phyloP scores from a whole-genome alignment of 768 basidiomycete genomes.

The Saitozyma sp. region DNA sequence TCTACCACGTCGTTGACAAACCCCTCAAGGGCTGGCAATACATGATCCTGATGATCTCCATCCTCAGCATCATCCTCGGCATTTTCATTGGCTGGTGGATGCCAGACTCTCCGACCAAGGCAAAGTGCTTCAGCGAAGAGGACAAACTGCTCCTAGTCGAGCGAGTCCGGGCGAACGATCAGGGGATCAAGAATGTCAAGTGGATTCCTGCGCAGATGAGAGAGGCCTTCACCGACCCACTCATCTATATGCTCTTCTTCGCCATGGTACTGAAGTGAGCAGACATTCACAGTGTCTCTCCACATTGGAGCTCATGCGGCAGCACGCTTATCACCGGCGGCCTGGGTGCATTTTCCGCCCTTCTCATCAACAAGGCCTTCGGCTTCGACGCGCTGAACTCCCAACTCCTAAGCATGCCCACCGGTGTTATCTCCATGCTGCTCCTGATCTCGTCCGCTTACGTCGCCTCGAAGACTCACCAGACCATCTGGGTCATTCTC shows the following conservation, averaged over 20 bases:
- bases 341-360: slow-evolving; percentile 5
- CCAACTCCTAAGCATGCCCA: slow-evolving; percentile 19
- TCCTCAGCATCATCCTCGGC: too few relatives aligned
- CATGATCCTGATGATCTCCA: too few relatives aligned
- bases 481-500: slow-evolving; percentile 57
- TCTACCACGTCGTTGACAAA: too few relatives aligned
- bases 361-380: slow-evolving; percentile 13
- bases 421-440: slow-evolving; percentile 1
- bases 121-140: slow-evolving; percentile 34
- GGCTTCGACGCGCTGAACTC: slow-evolving; percentile 51
- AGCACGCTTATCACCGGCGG: slow-evolving; percentile 36
- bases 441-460: neutral
- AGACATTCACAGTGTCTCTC: slow-evolving; percentile 49
- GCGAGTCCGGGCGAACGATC: slow-evolving; percentile 59
- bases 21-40: too few relatives aligned
- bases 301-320: slow-evolving; percentile 27
- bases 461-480: slow-evolving; percentile 34
- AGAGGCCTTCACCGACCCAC: slow-evolving; percentile 57
- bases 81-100: neutral
- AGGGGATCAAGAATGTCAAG: slow-evolving; percentile 59
- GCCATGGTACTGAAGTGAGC: slow-evolving; percentile 3
- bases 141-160: slow-evolving; percentile 58
- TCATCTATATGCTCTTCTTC: slow-evolving; percentile 56
- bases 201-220: slow-evolving; percentile 54
- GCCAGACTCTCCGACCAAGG: slow-evolving; percentile 14